Evolutionary conservation across 202 grass and related monocot species (phyloP).

Genomic region (Setaria viridis): DNA sequence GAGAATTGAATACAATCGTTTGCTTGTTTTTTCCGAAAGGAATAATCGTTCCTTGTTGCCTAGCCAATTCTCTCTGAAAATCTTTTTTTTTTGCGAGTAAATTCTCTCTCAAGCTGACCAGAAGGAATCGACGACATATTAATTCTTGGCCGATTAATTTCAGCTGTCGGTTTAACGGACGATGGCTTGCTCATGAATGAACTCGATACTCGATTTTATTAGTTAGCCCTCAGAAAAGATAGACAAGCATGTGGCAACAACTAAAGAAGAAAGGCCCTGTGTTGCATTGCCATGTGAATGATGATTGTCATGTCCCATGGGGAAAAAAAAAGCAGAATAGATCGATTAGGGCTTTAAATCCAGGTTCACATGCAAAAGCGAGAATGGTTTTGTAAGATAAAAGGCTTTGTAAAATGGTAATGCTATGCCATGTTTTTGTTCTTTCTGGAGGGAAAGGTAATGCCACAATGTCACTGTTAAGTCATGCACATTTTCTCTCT

Average conservation of each 20-base stretch:
- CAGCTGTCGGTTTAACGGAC: not conserved
- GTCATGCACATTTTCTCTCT: constrained; percentile 35
- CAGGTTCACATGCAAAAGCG: constrained; percentile 28
- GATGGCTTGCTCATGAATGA: not conserved
- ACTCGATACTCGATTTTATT: not conserved
- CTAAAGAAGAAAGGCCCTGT: constrained; percentile 28
- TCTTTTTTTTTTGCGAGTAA: not conserved
- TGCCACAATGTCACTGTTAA: not conserved
- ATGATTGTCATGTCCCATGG: not conserved
- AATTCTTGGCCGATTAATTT: not conserved
- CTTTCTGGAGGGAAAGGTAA: no score
- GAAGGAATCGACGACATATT: not conserved
- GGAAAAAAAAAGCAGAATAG: not conserved
- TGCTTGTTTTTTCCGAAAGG: not conserved
- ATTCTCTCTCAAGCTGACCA: not conserved
- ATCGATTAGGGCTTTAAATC: constrained; percentile 23
- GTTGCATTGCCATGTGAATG: constrained; percentile 27
- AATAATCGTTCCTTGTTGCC: not conserved
- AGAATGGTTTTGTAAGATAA: no score
- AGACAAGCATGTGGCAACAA: constrained; percentile 38
- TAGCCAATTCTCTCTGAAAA: not conserved
- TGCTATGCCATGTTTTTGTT: no score
- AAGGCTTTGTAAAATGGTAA: no score
- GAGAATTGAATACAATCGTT: not conserved
- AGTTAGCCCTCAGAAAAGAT: not conserved